Conservation (phyloP, 2,329 filamentous ascomycete genomes). For the Exserohilum turcica region DNA sequence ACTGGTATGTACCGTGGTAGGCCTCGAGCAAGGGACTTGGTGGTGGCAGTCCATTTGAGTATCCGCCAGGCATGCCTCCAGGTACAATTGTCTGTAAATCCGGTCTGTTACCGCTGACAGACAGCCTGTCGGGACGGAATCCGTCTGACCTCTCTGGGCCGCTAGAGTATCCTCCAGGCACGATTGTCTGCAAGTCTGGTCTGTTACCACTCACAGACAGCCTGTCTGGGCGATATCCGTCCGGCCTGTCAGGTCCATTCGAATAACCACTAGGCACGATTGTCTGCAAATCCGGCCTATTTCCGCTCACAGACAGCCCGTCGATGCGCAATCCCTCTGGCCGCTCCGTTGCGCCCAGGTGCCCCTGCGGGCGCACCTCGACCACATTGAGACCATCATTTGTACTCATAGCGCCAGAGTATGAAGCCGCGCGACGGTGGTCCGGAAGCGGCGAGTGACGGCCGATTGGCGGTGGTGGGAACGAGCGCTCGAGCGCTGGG, state of each 20-base stretch:
- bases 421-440: slow-evolving; percentile 32
- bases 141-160: slow-evolving; percentile 42
- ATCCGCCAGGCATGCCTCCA: background rate
- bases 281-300: slow-evolving; percentile 49
- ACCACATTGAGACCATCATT: slow-evolving; percentile 47
- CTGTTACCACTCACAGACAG: slow-evolving; percentile 55
- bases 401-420: slow-evolving; percentile 21
- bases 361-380: slow-evolving; percentile 49
- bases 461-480: slow-evolving; percentile 41
- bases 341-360: slow-evolving; percentile 34
- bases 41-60: slow-evolving; percentile 59
- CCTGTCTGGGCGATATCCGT: slow-evolving; percentile 34
- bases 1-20: slow-evolving; percentile 92
- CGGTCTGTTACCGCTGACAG: slow-evolving; percentile 54
- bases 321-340: slow-evolving; percentile 52
- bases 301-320: slow-evolving; percentile 55
- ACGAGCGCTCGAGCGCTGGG: slow-evolving; percentile 26
- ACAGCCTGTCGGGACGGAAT: slow-evolving; percentile 54
- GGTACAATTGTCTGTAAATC: slow-evolving; percentile 41
- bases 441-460: slow-evolving; percentile 32
- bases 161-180: background rate
- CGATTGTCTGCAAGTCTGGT: slow-evolving; percentile 45
- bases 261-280: slow-evolving; percentile 6
- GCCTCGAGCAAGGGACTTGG: slow-evolving; percentile 87
- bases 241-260: slow-evolving; percentile 24